Percentiles rank a stretch among this genome's conserved stretches.
Conservation (phyloP, 768 basidiomycete species). For the Exsudoporus frostii region DNA sequence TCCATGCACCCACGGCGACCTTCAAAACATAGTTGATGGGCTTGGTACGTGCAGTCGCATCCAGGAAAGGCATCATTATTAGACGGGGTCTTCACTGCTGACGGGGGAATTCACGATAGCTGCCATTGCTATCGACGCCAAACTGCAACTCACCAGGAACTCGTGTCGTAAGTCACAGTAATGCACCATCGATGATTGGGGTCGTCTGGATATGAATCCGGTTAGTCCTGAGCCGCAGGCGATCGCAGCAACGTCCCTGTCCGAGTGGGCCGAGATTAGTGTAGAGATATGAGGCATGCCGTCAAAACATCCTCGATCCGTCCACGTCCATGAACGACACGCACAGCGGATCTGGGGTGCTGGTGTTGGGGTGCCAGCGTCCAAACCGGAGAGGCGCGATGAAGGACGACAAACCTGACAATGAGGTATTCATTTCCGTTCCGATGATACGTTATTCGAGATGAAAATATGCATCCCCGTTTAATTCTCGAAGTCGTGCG, state of each 20-base stretch:
- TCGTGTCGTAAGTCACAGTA: background rate
- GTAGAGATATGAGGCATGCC: background rate
- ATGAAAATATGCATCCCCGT: background rate
- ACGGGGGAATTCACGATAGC: background rate
- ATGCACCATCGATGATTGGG: background rate
- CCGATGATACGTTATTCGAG: background rate
- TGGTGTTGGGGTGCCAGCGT: background rate
- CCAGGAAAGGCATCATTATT: background rate
- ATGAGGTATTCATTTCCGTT: slow-evolving; percentile 11
- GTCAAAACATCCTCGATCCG: background rate
- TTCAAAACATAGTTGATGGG: background rate
- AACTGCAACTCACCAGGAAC: background rate
- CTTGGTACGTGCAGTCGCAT: background rate
- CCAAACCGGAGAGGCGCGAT: background rate
- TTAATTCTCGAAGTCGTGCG: background rate
- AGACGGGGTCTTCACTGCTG: background rate
- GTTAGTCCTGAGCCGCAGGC: background rate
- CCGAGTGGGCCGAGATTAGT: background rate
- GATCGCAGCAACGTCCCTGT: background rate
- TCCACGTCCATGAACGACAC: background rate
- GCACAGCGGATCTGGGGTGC: background rate
- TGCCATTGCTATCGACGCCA: background rate
- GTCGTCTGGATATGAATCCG: background rate
- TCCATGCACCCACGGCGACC: background rate
- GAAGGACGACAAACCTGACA: background rate